Percentiles rank a stretch among this genome's conserved stretches.
phyloP scores from a whole-genome alignment of 495 filamentous ascomycete species.

The Lophiostoma macrostomum region DNA sequence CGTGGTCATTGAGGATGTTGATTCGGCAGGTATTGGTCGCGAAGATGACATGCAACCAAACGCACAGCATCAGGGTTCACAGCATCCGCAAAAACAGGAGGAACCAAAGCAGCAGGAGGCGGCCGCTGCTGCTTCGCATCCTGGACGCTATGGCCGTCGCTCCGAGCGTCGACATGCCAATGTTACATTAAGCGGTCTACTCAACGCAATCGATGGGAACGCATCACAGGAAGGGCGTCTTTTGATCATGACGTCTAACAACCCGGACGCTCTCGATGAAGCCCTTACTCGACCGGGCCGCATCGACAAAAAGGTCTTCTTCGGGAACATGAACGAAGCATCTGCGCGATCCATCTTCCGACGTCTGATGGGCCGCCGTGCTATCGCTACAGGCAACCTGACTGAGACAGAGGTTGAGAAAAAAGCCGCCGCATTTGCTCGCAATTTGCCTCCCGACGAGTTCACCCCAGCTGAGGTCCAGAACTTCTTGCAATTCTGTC shows the following conservation, averaged over 20 bases:
- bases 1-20: constrained; percentile 67
- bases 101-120: constrained; percentile 68
- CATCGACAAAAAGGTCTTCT: constrained; percentile 71
- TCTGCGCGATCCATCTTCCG: constrained; percentile 8
- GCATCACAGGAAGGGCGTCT: constrained; percentile 74
- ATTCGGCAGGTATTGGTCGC: constrained; percentile 53
- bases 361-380: constrained; percentile 9
- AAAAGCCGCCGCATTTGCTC: constrained; percentile 52
- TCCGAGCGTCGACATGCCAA: constrained; percentile 44
- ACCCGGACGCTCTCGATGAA: constrained; percentile 68
- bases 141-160: too few species aligned
- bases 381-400: not conserved
- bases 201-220: constrained; percentile 83
- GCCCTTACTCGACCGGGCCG: constrained; percentile 74
- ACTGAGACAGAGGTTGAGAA: constrained; percentile 46
- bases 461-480: constrained; percentile 69
- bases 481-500: constrained; percentile 45
- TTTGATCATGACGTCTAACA: constrained; percentile 87
- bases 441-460: constrained; percentile 48
- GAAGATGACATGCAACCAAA: constrained; percentile 1
- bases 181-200: constrained; percentile 77
- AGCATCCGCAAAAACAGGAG: constrained; percentile 51
- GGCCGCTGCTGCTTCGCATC: too few species aligned
- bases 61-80: too few species aligned
- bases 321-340: constrained; percentile 41